These are phyloP conservation scores for Populus hybrid DNA, from an alignment of 441 rosid genomes.

Conservation along the genomic window DNA sequence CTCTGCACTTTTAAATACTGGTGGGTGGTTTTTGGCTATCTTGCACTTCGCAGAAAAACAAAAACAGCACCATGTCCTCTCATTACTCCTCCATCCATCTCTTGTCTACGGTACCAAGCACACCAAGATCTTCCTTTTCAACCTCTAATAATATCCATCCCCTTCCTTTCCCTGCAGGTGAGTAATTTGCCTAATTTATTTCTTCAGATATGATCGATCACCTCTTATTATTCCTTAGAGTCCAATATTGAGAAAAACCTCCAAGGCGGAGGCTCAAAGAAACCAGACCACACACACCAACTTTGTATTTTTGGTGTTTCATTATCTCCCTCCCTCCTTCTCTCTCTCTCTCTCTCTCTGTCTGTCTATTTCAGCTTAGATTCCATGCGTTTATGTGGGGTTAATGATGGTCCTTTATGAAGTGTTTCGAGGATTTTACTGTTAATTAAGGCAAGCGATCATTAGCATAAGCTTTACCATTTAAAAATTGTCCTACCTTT, in stretches of 20 bases:
- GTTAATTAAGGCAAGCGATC: neutral
- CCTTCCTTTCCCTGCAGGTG: constrained; percentile 16
- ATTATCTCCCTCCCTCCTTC: neutral
- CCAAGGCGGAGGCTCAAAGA: neutral
- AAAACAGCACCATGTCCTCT: constrained; percentile 24
- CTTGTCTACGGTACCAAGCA: constrained; percentile 5
- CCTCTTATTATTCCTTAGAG: neutral
- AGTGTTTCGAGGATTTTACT: neutral
- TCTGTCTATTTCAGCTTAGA: neutral
- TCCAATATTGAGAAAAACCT: neutral
- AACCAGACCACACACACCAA: neutral
- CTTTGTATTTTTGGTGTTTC: neutral
- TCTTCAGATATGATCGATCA: neutral
- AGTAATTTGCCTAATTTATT: neutral
- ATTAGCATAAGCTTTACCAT: neutral
- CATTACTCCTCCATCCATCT: constrained; percentile 10
- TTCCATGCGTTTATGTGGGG: neutral
- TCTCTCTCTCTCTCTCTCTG: too few species aligned
- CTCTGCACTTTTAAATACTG: neutral
- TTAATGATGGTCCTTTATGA: neutral
- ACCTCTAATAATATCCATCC: constrained; percentile 2
- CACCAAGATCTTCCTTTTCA: constrained; percentile 1
- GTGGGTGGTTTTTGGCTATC: neutral
- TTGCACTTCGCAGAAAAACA: neutral
- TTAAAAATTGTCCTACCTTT: neutral